Conservation (phyloP, 2,329 filamentous ascomycete genomes). For the Leptographium wingfieldii region DNA sequence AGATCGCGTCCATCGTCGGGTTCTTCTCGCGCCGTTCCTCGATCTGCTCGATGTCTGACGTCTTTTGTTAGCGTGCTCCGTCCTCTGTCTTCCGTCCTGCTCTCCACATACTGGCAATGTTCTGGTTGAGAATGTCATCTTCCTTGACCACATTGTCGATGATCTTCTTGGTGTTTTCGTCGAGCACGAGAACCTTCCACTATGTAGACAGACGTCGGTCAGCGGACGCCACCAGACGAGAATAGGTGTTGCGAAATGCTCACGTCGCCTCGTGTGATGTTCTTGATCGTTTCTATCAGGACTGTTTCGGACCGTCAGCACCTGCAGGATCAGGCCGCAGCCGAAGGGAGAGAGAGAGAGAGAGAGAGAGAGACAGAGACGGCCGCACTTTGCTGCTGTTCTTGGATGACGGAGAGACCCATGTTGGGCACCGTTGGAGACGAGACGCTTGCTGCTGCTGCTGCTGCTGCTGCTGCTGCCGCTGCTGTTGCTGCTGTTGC, state of each 20-base stretch:
- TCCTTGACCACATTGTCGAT: slow-evolving; percentile 85
- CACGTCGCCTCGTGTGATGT: slow-evolving; percentile 73
- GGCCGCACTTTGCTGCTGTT: slow-evolving; percentile 61
- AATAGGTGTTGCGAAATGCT: slow-evolving; percentile 16
- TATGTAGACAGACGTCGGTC: slow-evolving; percentile 23
- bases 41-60: slow-evolving; percentile 80
- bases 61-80: neutral
- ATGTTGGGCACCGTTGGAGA: slow-evolving; percentile 38
- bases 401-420: slow-evolving; percentile 72
- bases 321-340: neutral
- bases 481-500: neutral
- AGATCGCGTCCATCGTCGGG: slow-evolving; percentile 86
- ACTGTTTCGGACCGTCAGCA: slow-evolving; percentile 30
- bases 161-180: slow-evolving; percentile 70
- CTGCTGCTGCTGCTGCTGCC: too few relatives aligned
- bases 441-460: neutral
- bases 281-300: slow-evolving; percentile 60
- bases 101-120: slow-evolving; percentile 63
- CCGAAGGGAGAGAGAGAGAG: slow-evolving; percentile 1
- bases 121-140: slow-evolving; percentile 94
- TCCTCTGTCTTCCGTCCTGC: neutral
- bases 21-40: slow-evolving; percentile 75
- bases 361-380: neutral
- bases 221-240: neutral
- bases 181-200: slow-evolving; percentile 96